Percentiles rank a stretch among this genome's conserved stretches.
Evolutionary conservation across 2,329 filamentous ascomycete species (phyloP).

Genomic region (Neofusicoccum laricinum): DNA sequence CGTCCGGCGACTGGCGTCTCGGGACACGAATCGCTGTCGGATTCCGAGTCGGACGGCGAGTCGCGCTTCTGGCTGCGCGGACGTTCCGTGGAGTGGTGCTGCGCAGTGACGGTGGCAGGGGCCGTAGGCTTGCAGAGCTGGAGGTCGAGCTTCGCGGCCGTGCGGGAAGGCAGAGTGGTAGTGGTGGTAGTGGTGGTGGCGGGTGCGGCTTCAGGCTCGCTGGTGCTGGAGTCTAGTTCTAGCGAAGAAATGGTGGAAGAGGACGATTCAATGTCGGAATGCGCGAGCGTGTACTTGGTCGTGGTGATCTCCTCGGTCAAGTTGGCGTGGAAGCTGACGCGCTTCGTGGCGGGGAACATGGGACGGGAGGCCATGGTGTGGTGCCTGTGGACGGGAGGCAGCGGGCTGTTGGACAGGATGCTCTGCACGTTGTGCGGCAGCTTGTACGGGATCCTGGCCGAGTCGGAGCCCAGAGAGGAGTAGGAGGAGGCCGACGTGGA

Average conservation of each 20-base stretch:
- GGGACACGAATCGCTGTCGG: conserved; percentile 44
- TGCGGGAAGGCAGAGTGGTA: conserved; percentile 1
- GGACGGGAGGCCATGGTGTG: conserved; percentile 42
- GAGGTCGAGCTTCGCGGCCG: conserved; percentile 3
- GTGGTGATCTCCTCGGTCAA: conserved; percentile 60
- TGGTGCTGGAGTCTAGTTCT: conserved; percentile 24
- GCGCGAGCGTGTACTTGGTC: conserved; percentile 52
- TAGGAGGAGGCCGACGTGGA: conserved; percentile 29
- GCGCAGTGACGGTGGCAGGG: background rate
- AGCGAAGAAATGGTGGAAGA: conserved; percentile 31
- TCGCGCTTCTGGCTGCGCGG: conserved; percentile 44
- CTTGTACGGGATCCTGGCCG: conserved; percentile 43
- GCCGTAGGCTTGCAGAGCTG: background rate
- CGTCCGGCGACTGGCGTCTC: conserved; percentile 54
- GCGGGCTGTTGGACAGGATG: conserved; percentile 46
- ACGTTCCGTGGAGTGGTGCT: conserved; percentile 17
- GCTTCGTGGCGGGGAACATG: conserved; percentile 56
- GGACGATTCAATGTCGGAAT: conserved; percentile 53
- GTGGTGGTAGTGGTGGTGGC: background rate
- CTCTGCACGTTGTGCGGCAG: conserved; percentile 45
- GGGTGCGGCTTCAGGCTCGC: background rate
- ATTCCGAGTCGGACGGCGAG: conserved; percentile 40
- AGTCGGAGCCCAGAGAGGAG: conserved; percentile 29
- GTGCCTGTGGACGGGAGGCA: conserved; percentile 30
- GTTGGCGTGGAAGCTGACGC: conserved; percentile 54